Conservation (phyloP, 2,329 filamentous ascomycete genomes). For the Aspergillus persii region DNA sequence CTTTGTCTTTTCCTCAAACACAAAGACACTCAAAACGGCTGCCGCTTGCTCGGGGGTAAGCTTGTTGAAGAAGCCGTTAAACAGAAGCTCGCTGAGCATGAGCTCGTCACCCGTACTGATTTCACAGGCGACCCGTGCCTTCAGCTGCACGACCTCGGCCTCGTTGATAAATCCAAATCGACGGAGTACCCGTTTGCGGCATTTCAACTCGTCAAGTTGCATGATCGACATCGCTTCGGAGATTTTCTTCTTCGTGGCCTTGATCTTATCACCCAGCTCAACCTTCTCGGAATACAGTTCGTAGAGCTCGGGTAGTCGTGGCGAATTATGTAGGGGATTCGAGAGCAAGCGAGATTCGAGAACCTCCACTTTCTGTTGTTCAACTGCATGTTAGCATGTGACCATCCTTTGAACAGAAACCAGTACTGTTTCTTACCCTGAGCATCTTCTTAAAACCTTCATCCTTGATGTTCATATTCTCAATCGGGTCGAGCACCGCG, state of each 20-base stretch:
- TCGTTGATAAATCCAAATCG: conserved; percentile 96
- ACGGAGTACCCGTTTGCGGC: conserved; percentile 88
- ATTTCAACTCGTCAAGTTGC: conserved; percentile 94
- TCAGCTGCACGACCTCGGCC: conserved; percentile 89
- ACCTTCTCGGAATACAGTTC: conserved; percentile 83
- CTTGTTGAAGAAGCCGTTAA: conserved; percentile 98
- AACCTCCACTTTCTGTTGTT: conserved; percentile 84
- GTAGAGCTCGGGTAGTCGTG: conserved; percentile 78
- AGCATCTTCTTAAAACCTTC: conserved; percentile 91
- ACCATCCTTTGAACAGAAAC: not conserved
- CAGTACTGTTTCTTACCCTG: conserved; percentile 44
- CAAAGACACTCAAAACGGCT: conserved; percentile 85
- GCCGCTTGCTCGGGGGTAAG: conserved; percentile 84
- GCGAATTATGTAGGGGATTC: conserved; percentile 89
- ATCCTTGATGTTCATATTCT: conserved; percentile 93
- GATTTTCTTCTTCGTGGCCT: conserved; percentile 84
- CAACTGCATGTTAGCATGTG: conserved; percentile 15
- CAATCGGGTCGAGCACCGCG: conserved; percentile 83
- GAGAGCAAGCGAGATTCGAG: conserved; percentile 84
- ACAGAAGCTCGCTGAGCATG: conserved; percentile 86
- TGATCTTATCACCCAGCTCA: conserved; percentile 72
- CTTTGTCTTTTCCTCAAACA: conserved; percentile 94
- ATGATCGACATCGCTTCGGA: conserved; percentile 79
- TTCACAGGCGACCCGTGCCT: conserved; percentile 95
- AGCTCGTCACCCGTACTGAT: conserved; percentile 96